Evolutionary conservation across 371 early-diverging fungal genomes (phyloP), one percentile per base, ranked within the genome.

Genomic region (Mortierella sp.): DNA sequence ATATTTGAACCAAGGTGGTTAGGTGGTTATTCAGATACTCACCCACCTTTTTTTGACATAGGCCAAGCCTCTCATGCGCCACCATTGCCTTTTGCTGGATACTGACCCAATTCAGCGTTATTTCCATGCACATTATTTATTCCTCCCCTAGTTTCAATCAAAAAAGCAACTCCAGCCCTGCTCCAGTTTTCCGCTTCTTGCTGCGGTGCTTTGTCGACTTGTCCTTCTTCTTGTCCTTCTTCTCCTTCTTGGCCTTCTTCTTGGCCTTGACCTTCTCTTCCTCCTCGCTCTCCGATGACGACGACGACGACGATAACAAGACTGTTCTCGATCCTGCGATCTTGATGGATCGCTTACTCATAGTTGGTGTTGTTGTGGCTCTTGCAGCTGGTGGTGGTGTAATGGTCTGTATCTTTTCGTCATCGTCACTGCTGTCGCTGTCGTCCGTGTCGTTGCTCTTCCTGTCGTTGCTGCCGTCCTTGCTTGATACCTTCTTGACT

Each of bases 171-270:
- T 63, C 63, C 31, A 63, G 47, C 43, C 61, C 40, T 48, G 48
- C 19, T 47, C 67, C 41, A 16, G 55, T 44, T 44, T 53, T 19
- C 19, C n/a, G 34, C 39, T 43, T 13, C 34, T 31, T 58, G 63
- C 61, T 44, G 37, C 31, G 34, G 24, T 68, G 29, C 47, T 68
- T 50, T 0, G 22, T 16, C n/a, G 52, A 40, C 55, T 68, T 68
- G 8, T n/a, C n/a, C n/a, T n/a, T 43, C 69, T 44, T 55, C 61
- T 61, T 70, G 31, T 19, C 24, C 43, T 48, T 67, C 67, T 69
- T 52, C n/a, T 24, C 19, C 40, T 68, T 48, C 66, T 39, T 40
- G 37, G 2, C 41, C 53, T 31, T 50, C 61, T 64, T 64, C 24
- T 45, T 40, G 11, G 8, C 2, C 50, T 64, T 71, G 19, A 37